phyloP scores from a whole-genome alignment of 345 rosid genomes.

The Gossypium bickii region DNA sequence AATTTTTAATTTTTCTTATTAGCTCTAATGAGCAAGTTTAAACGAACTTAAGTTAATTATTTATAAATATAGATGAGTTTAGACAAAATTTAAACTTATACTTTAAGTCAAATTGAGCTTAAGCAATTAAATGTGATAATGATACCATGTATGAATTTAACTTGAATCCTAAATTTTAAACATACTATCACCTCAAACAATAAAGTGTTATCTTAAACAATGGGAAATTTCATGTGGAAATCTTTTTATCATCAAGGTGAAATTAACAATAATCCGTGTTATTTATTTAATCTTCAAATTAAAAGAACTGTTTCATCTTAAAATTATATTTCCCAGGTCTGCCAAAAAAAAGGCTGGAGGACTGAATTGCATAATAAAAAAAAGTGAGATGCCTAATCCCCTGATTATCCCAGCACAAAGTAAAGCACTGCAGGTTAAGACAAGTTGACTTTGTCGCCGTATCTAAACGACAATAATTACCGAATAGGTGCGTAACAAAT shows the following conservation, averaged over 20 bases:
- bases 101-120: too few relatives aligned
- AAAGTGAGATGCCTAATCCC: not conserved
- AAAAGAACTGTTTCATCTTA: not conserved
- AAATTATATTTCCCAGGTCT: not conserved
- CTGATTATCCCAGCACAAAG: not conserved
- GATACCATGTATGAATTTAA: too few relatives aligned
- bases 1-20: too few relatives aligned
- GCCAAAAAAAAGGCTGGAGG: not conserved
- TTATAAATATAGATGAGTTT: too few relatives aligned
- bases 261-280: not conserved
- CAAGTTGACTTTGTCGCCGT: slow-evolving; percentile 1
- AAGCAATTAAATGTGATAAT: too few relatives aligned
- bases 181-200: too few relatives aligned
- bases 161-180: too few relatives aligned
- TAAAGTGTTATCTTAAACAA: not conserved
- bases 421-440: not conserved
- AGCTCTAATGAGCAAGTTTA: too few relatives aligned
- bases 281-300: not conserved
- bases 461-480: not conserved
- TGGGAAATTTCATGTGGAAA: not conserved
- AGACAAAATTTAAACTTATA: too few relatives aligned
- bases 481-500: not conserved
- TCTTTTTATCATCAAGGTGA: not conserved
- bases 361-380: not conserved
- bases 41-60: too few relatives aligned